Conservation (phyloP, 495 filamentous ascomycete species). For the Clohesyomyces aquaticus region DNA sequence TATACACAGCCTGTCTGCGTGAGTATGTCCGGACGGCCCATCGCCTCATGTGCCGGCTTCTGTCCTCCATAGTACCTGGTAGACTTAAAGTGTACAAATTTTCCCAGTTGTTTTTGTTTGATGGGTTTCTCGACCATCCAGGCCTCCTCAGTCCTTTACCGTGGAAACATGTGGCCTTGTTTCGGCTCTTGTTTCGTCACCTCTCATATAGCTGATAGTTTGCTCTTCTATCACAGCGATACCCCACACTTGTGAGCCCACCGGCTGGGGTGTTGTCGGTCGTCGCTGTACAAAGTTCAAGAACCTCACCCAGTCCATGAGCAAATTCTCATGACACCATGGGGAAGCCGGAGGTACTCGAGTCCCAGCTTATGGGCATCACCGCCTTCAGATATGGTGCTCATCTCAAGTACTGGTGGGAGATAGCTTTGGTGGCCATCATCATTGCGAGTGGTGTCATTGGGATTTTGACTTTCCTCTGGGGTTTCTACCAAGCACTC, state of each 20-base stretch:
- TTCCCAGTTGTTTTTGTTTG: slow-evolving; percentile 20
- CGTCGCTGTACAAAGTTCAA: slow-evolving; percentile 18
- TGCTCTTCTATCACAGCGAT: slow-evolving; percentile 25
- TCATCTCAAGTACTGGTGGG: slow-evolving; percentile 37
- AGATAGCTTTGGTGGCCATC: slow-evolving; percentile 34
- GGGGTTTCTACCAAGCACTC: slow-evolving; percentile 14
- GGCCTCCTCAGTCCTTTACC: slow-evolving; percentile 3
- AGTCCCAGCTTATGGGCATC: slow-evolving; percentile 33
- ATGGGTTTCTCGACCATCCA: slow-evolving; percentile 5
- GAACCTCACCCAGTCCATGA: slow-evolving; percentile 3
- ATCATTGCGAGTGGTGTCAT: slow-evolving; percentile 34
- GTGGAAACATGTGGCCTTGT: slow-evolving; percentile 27
- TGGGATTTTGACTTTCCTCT: slow-evolving; percentile 32
- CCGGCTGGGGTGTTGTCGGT: slow-evolving; percentile 11
- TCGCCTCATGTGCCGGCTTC: slow-evolving; percentile 30
- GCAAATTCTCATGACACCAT: slow-evolving; percentile 21
- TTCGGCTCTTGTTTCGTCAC: slow-evolving; percentile 19
- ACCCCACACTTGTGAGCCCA: slow-evolving; percentile 21
- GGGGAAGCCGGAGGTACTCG: too few relatives aligned
- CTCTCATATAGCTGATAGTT: slow-evolving; percentile 26
- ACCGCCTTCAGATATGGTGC: slow-evolving; percentile 27
- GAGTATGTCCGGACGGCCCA: slow-evolving; percentile 26
- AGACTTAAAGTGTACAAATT: slow-evolving; percentile 29
- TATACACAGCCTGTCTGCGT: slow-evolving; percentile 22
- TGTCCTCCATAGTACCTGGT: slow-evolving; percentile 22